Conservation (phyloP, 805 yeast species). For the Candida multigemmis region DNA sequence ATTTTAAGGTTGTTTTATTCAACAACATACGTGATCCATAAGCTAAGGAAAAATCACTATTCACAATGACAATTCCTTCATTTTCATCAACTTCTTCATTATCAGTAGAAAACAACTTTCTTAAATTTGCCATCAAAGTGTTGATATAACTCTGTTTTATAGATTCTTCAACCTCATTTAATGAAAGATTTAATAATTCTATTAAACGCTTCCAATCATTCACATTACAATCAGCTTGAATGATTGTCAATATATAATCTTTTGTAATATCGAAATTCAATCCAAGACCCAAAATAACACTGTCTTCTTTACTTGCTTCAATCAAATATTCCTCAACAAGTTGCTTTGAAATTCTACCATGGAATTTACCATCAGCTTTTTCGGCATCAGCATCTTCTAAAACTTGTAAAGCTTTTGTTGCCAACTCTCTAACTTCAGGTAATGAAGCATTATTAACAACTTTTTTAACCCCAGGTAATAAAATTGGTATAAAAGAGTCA, state of each 20-base stretch:
- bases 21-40: slow-evolving; percentile 96
- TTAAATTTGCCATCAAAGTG: slow-evolving; percentile 36
- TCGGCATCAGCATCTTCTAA: slow-evolving; percentile 72
- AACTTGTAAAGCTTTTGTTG: slow-evolving; percentile 76
- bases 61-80: slow-evolving; percentile 86
- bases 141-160: slow-evolving; percentile 29
- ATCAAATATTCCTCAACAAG: slow-evolving; percentile 41
- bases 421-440: slow-evolving; percentile 94
- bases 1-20: slow-evolving; percentile 82
- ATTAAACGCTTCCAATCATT: slow-evolving; percentile 40
- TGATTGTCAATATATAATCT: slow-evolving; percentile 40
- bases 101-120: slow-evolving; percentile 41
- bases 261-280: slow-evolving; percentile 8
- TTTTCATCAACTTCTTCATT: slow-evolving; percentile 49
- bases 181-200: slow-evolving; percentile 40
- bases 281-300: slow-evolving; percentile 3
- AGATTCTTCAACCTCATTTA: slow-evolving; percentile 10
- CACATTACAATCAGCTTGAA: slow-evolving; percentile 33
- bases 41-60: slow-evolving; percentile 91
- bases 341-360: slow-evolving; percentile 57
- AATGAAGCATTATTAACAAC: slow-evolving; percentile 85
- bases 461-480: slow-evolving; percentile 85
- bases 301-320: slow-evolving; percentile 6
- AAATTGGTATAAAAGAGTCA: slow-evolving; percentile 74
- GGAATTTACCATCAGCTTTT: slow-evolving; percentile 61